Percentiles rank a stretch among this genome's conserved stretches.
Conservation (phyloP, 495 filamentous ascomycete species). For the Annulohypoxylon stygium region DNA sequence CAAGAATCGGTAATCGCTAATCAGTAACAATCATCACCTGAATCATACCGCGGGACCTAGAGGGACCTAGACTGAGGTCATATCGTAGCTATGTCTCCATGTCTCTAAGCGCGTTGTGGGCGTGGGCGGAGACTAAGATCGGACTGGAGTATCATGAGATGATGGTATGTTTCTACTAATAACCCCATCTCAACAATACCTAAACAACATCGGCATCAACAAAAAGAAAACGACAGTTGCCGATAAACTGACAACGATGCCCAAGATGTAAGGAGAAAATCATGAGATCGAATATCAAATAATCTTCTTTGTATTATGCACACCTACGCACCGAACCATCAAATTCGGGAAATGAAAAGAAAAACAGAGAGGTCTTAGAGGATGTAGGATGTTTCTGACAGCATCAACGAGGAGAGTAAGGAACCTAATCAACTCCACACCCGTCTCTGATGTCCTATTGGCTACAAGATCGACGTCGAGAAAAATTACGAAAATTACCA, state of each 20-base stretch:
- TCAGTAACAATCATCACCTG: conserved; percentile 12
- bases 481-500: conserved; percentile 7
- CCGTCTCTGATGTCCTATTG: conserved; percentile 28
- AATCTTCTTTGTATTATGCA: conserved; percentile 22
- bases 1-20: conserved; percentile 1
- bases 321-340: conserved; percentile 10
- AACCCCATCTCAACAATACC: neutral
- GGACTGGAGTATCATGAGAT: conserved; percentile 38
- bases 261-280: conserved; percentile 19
- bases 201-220: neutral
- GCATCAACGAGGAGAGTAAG: neutral
- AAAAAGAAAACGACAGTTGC: conserved; percentile 12
- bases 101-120: neutral
- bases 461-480: neutral
- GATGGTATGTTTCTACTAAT: conserved; percentile 35
- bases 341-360: conserved; percentile 17
- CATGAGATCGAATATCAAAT: conserved; percentile 22
- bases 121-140: conserved; percentile 19
- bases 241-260: conserved; percentile 23
- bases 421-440: neutral
- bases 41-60: conserved; percentile 3
- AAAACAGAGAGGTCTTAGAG: neutral
- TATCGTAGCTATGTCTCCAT: neutral
- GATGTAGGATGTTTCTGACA: neutral
- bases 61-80: neutral